Conservation (phyloP, 2,329 filamentous ascomycete genomes). For the Atkinsonella hypoxylon region DNA sequence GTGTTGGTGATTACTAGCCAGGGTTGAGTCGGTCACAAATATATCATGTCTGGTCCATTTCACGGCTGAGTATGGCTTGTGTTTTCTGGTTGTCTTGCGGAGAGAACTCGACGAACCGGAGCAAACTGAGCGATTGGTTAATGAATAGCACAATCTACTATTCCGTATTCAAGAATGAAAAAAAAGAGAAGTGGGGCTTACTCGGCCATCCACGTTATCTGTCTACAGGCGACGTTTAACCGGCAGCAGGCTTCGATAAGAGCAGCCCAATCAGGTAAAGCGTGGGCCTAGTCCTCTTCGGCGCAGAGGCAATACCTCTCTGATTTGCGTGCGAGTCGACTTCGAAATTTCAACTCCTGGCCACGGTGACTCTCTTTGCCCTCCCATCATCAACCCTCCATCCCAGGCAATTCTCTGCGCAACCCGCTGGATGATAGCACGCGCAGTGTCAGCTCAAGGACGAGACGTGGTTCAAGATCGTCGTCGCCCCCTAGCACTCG, state of each 20-base stretch:
- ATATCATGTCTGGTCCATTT: not conserved
- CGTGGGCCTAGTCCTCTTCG: slow-evolving; percentile 22
- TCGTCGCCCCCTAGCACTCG: slow-evolving; percentile 16
- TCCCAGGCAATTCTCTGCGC: slow-evolving; percentile 18
- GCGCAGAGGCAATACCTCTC: slow-evolving; percentile 22
- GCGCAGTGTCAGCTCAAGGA: slow-evolving; percentile 18
- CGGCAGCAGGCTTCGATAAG: slow-evolving; percentile 23
- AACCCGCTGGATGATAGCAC: slow-evolving; percentile 24
- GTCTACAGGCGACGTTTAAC: slow-evolving; percentile 20
- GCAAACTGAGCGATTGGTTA: too few relatives aligned
- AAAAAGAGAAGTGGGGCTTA: slow-evolving; percentile 4
- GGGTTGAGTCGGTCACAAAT: not conserved
- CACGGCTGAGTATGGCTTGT: not conserved
- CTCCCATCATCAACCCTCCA: slow-evolving; percentile 19
- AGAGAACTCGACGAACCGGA: not conserved
- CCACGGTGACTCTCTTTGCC: slow-evolving; percentile 19
- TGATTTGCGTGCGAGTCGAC: slow-evolving; percentile 30
- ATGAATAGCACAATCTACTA: not conserved
- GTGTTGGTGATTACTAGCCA: not conserved
- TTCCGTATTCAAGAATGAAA: too few relatives aligned
- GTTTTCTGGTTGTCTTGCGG: too few relatives aligned
- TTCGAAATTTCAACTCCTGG: slow-evolving; percentile 34
- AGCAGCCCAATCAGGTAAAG: slow-evolving; percentile 19
- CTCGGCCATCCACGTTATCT: not conserved
- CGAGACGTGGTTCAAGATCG: slow-evolving; percentile 23